Evolutionary conservation across 106 monocot species (phyloP).

Genomic region (Allium sativum): DNA sequence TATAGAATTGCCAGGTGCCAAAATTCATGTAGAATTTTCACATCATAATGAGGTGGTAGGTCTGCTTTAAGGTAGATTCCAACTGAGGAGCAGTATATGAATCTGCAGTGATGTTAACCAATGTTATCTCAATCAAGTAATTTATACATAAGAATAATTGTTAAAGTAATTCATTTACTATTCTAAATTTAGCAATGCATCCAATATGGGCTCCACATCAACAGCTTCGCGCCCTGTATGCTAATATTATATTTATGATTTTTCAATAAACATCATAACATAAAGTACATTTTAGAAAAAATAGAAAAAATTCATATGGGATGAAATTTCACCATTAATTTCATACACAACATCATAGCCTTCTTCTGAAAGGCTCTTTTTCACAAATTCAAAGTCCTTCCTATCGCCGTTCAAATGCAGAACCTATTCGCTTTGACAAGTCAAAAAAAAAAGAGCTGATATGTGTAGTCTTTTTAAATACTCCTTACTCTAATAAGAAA

Average conservation of each 20-base stretch:
- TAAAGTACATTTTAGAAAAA: too few species aligned
- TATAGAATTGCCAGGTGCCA: too few species aligned
- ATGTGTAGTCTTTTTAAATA: too few species aligned
- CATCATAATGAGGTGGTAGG: conserved; percentile 81
- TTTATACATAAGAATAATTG: neutral
- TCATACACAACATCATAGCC: conserved; percentile 93
- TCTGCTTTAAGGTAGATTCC: conserved; percentile 97
- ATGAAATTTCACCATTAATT: conserved; percentile 61
- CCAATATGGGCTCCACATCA: conserved; percentile 91
- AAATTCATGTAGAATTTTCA: conserved; percentile 9
- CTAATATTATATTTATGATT: neutral
- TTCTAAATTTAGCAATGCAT: conserved; percentile 84
- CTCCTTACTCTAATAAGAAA: too few species aligned
- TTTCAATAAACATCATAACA: neutral
- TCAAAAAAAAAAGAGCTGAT: too few species aligned
- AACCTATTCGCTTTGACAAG: too few species aligned
- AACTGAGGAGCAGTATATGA: conserved; percentile 92
- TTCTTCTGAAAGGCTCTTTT: conserved; percentile 60
- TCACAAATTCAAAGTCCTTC: conserved; percentile 91
- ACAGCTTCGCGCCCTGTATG: conserved; percentile 73
- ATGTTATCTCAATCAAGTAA: neutral
- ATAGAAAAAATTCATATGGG: neutral
- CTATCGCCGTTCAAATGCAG: conserved; percentile 93
- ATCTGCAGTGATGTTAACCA: conserved; percentile 24
- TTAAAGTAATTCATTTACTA: conserved; percentile 34